Conservation (phyloP, 176 grass and related monocot genomes). For the Coix lacrymajobi region DNA sequence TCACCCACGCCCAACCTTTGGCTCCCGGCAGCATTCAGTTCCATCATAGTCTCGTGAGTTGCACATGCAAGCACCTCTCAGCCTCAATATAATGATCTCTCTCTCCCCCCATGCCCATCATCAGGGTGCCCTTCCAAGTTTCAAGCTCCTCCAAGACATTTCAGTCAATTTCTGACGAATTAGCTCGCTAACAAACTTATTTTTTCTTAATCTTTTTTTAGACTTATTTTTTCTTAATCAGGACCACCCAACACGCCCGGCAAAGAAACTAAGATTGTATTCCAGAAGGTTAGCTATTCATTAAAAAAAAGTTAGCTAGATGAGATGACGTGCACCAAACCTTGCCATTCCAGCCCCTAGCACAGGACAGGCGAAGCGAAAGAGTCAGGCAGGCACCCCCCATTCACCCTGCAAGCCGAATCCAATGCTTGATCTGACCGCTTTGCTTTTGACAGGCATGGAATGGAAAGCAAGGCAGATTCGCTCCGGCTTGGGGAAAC, state of each 20-base stretch:
- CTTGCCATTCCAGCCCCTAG: background rate
- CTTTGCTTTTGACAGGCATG: slow-evolving; percentile 4
- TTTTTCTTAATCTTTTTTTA: too few relatives aligned
- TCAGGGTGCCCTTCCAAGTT: background rate
- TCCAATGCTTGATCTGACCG: background rate
- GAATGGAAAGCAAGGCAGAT: background rate
- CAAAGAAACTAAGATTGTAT: background rate
- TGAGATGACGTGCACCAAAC: background rate
- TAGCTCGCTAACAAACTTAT: background rate
- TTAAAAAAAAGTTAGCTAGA: too few relatives aligned
- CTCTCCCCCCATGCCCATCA: background rate
- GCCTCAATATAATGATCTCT: background rate
- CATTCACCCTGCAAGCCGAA: background rate
- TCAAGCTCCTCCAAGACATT: background rate
- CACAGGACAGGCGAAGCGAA: background rate
- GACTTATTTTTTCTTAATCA: background rate
- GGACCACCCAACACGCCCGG: background rate
- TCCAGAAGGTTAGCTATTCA: too few relatives aligned
- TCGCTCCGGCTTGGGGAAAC: background rate
- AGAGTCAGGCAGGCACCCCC: background rate
- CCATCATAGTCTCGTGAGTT: slow-evolving; percentile 10
- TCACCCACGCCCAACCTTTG: background rate
- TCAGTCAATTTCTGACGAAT: background rate
- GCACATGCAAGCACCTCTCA: slow-evolving; percentile 20
- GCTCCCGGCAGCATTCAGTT: background rate